Percentiles rank a stretch among this genome's conserved stretches.
Evolutionary conservation across 805 yeast genomes (phyloP).

Genomic region (Myxozyma melibiosi): DNA sequence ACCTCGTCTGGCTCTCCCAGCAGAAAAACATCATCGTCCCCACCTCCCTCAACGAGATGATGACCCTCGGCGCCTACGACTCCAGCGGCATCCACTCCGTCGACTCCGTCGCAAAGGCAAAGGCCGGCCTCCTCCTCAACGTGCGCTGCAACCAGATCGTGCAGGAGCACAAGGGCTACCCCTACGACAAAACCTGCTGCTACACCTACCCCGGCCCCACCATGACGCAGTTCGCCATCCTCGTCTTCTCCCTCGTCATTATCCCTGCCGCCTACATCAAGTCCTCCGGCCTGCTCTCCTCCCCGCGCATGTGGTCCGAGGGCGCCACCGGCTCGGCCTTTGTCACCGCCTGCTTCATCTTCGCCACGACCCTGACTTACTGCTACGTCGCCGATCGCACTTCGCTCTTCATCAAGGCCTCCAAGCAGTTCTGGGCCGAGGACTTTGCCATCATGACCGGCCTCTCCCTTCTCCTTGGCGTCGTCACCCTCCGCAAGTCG

Average conservation of each 20-base stretch:
- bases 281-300: constrained; percentile 11
- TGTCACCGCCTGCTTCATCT: constrained; percentile 25
- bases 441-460: constrained; percentile 28
- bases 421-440: constrained; percentile 29
- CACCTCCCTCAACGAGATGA: constrained; percentile 29
- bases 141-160: constrained; percentile 35
- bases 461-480: constrained; percentile 15
- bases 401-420: constrained; percentile 30
- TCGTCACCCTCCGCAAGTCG: constrained; percentile 17
- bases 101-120: constrained; percentile 26
- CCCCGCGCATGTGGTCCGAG: constrained; percentile 21
- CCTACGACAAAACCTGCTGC: constrained; percentile 36
- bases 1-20: constrained; percentile 28
- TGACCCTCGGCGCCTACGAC: constrained; percentile 20
- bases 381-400: constrained; percentile 35
- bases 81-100: constrained; percentile 31
- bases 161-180: constrained; percentile 25
- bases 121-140: constrained; percentile 32
- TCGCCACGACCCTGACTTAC: constrained; percentile 28
- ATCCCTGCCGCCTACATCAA: constrained; percentile 20
- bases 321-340: constrained; percentile 15
- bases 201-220: constrained; percentile 27
- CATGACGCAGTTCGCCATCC: constrained; percentile 17
- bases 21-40: constrained; percentile 32
- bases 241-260: constrained; percentile 8